Conservation (phyloP, 495 filamentous ascomycete genomes). For the Lasiosphaeris hirsuta region DNA sequence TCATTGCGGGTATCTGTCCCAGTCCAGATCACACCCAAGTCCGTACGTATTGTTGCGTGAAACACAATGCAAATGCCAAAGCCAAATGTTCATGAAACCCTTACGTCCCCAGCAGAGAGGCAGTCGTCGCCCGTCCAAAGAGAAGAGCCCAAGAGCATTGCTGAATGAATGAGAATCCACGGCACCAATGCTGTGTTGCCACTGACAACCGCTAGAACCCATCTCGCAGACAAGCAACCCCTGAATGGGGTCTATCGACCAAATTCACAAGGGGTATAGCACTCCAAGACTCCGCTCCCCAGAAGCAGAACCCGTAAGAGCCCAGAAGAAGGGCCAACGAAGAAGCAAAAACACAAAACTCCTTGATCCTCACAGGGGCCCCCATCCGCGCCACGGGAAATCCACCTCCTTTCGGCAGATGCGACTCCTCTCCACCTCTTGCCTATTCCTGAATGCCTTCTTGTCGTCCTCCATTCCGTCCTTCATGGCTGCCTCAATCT, state of each 20-base stretch:
- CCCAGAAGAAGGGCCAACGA: not conserved
- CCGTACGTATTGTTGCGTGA: not conserved
- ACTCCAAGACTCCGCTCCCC: not conserved
- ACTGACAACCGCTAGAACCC: not conserved
- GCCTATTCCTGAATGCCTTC: constrained; percentile 1
- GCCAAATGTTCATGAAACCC: not conserved
- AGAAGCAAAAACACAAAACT: not conserved
- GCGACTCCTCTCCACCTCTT: not conserved
- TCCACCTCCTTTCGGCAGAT: not conserved
- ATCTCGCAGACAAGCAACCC: not conserved
- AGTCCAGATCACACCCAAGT: not conserved
- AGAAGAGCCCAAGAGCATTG: not conserved
- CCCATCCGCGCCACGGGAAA: no score
- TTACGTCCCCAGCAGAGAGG: no score
- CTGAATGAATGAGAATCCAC: not conserved
- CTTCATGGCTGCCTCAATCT: constrained; percentile 15
- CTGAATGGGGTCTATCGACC: not conserved
- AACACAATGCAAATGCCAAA: constrained; percentile 3
- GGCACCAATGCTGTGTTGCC: not conserved
- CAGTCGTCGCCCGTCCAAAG: no score
- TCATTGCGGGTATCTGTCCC: no score
- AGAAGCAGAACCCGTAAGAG: not conserved
- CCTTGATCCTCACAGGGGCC: not conserved
- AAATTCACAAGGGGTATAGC: not conserved
- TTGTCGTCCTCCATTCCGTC: constrained; percentile 1